Evolutionary conservation across 2,329 filamentous ascomycete genomes (phyloP).

Genomic region (Graphium sp.): DNA sequence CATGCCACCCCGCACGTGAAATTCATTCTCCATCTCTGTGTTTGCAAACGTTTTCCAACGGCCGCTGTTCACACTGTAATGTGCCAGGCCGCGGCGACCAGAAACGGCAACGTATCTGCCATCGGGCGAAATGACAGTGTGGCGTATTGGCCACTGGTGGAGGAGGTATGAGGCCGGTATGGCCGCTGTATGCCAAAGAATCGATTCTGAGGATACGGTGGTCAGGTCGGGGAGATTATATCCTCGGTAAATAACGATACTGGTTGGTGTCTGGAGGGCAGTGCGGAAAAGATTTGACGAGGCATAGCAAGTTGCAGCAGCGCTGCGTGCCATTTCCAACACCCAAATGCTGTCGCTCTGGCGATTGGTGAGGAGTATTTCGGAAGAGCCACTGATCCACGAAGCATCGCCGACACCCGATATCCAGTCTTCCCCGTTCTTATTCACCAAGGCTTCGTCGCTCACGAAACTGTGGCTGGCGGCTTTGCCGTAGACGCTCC

Average conservation of each 20-base stretch:
- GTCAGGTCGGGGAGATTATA: constrained; percentile 84
- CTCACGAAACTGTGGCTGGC: constrained; percentile 69
- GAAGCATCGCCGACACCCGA: constrained; percentile 58
- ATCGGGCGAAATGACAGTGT: constrained; percentile 75
- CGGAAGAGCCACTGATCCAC: constrained; percentile 79
- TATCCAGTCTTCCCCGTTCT: constrained; percentile 74
- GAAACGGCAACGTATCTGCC: constrained; percentile 92
- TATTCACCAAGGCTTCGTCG: constrained; percentile 43
- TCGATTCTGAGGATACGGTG: constrained; percentile 79
- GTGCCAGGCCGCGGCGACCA: constrained; percentile 77
- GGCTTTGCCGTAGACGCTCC: constrained; percentile 92
- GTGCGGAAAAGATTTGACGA: constrained; percentile 82
- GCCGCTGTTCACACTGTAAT: constrained; percentile 89
- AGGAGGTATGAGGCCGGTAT: constrained; percentile 73
- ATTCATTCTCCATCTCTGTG: constrained; percentile 68
- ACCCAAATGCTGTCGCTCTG: constrained; percentile 68
- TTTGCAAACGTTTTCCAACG: constrained; percentile 92
- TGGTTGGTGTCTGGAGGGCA: constrained; percentile 73
- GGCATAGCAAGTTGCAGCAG: constrained; percentile 82
- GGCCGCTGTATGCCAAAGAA: constrained; percentile 86
- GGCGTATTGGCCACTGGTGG: constrained; percentile 85
- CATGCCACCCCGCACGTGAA: constrained; percentile 88
- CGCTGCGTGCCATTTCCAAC: constrained; percentile 84
- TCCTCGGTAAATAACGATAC: constrained; percentile 82
- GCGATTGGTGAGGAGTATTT: constrained; percentile 59